These are phyloP conservation scores for Myxozyma nipponensis DNA, from an alignment of 805 yeast genomes.

Conservation along the genomic window DNA sequence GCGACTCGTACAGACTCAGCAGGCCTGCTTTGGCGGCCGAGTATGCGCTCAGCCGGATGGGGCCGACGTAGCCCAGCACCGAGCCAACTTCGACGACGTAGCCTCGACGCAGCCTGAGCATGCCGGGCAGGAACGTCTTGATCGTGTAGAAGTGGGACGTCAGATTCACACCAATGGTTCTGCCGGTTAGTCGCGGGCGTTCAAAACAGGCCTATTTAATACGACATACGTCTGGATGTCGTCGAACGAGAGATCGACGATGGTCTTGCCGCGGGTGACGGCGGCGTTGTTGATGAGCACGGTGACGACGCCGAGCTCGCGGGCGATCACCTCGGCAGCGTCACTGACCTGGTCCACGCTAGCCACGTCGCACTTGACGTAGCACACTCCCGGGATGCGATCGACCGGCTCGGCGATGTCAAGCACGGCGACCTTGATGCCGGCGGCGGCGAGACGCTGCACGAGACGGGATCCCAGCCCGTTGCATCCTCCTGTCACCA, in stretches of 20 bases:
- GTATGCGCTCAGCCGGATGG: conserved; percentile 72
- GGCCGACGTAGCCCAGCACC: conserved; percentile 78
- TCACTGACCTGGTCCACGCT: conserved; percentile 45
- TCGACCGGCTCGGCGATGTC: conserved; percentile 47
- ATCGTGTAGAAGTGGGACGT: conserved; percentile 65
- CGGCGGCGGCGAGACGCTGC: conserved; percentile 42
- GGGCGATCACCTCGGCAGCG: conserved; percentile 42
- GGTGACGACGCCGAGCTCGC: conserved; percentile 54
- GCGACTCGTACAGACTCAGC: conserved; percentile 75
- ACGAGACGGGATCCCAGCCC: conserved; percentile 76
- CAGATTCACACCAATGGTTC: conserved; percentile 62
- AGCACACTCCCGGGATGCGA: conserved; percentile 45
- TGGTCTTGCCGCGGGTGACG: conserved; percentile 53
- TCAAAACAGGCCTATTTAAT: conserved; percentile 1
- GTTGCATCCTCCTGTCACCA: conserved; percentile 78
- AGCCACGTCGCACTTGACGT: conserved; percentile 69
- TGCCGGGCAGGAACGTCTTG: conserved; percentile 68
- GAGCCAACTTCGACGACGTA: conserved; percentile 79
- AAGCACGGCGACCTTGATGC: conserved; percentile 57
- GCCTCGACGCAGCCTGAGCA: conserved; percentile 62
- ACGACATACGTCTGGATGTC: conserved; percentile 48
- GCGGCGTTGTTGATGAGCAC: conserved; percentile 85
- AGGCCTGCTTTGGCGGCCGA: conserved; percentile 88
- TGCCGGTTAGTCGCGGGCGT: conserved; percentile 18
- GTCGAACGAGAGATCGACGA: conserved; percentile 51